Evolutionary conservation across 1,284 basidiomycete genomes (phyloP), one percentile per base, ranked within the genome.

Genomic region (Earliella scabrosa): DNA sequence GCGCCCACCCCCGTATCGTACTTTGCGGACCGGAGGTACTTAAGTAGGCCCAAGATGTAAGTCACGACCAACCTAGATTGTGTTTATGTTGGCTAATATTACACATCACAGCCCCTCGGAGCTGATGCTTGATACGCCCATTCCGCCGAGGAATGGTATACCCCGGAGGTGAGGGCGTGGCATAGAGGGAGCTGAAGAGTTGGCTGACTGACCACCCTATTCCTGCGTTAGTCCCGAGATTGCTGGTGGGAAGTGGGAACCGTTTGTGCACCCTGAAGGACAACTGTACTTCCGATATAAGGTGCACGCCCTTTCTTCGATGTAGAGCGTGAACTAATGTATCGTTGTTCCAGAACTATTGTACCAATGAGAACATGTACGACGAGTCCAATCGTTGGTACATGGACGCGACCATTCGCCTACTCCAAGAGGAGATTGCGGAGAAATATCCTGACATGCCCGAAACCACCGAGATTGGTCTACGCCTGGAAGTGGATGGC

Each of bases 241-340:
- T n/a, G 6, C 43, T 0, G 53, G 40, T 2, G 38, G 27, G 4
- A 49, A 48, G n/a, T 68, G 66, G 66, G 44, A 45, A n/a, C 21
- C 47, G 0, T 56, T 29, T n/a, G 40, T 45, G 1, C 65, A 68
- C 34, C 66, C 66, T 0, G 66, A 68, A 44, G 66, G 66, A 2
- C 50, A 55, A 32, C n/a, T 58, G 21, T 68, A 68, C 43, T 66
- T 65, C 38, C 27, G 45, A 14, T 54, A 46, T 11, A 18, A 56
- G 45, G 61, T 39, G 27, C 9, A 27, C 7, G 7, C 29, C 10
- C 16, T 5, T 7, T 26, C 23, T 39, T 4, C 24, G 2, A 13
- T 1, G 14, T 13, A 6, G 26, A 7, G n/a, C 27, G 4, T 20
- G 5, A 29, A 2, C n/a, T 29, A 2, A 29, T 18, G n/a, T 13